Evolutionary conservation across 2,329 filamentous ascomycete species (phyloP).

Genomic region (Alternaria postmessia): DNA sequence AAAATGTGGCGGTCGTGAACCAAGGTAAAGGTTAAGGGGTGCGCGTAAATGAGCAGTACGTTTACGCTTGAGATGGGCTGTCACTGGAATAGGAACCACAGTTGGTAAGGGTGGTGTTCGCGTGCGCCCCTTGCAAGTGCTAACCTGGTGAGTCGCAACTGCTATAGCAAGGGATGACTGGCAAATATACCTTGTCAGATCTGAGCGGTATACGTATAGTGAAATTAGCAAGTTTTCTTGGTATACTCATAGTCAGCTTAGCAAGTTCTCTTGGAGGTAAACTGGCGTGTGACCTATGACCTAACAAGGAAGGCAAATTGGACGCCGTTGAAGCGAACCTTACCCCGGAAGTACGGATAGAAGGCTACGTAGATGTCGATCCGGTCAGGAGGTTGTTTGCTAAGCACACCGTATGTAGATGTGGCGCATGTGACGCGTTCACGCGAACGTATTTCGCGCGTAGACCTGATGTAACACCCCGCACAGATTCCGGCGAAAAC

Average conservation of each 20-base stretch:
- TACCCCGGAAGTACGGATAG: background rate
- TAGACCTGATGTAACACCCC: background rate
- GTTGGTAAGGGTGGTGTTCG: conserved; percentile 2
- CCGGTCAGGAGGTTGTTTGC: background rate
- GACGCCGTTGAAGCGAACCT: background rate
- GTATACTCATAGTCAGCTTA: background rate
- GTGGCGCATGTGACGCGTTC: conserved; percentile 9
- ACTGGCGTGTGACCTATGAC: conserved; percentile 11
- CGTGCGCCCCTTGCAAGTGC: conserved; percentile 15
- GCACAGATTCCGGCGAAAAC: background rate
- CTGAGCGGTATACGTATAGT: conserved; percentile 5
- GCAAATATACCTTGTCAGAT: conserved; percentile 12
- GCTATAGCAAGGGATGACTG: conserved; percentile 6
- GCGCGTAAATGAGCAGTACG: conserved; percentile 12
- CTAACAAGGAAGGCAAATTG: conserved; percentile 3
- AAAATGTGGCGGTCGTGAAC: conserved; percentile 17
- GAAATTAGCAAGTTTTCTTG: conserved; percentile 18
- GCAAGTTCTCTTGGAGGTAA: conserved; percentile 10
- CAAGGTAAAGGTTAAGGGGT: conserved; percentile 16
- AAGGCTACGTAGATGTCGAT: background rate
- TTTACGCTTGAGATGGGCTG: conserved; percentile 11
- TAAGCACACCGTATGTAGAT: background rate
- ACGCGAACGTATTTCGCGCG: background rate
- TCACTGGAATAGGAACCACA: conserved; percentile 6
- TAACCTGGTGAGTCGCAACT: conserved; percentile 8